Percentiles rank a stretch among this genome's conserved stretches.
phyloP scores from a whole-genome alignment of 768 basidiomycete genomes.

The Kwoniella dendrophila region DNA sequence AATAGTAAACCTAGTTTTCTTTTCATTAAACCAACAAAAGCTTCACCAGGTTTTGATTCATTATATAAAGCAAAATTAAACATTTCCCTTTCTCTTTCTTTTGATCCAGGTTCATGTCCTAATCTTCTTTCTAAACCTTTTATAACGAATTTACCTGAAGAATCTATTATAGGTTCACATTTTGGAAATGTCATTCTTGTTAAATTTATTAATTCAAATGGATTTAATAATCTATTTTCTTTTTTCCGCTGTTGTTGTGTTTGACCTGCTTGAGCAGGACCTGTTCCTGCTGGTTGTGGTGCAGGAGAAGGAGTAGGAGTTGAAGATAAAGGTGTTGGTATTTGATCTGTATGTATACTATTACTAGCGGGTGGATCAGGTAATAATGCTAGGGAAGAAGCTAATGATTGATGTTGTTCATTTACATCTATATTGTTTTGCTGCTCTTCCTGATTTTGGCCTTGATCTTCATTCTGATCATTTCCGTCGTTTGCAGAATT shows the following conservation, averaged over 20 bases:
- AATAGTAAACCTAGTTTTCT: slow-evolving; percentile 13
- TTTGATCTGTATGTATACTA: too few relatives aligned
- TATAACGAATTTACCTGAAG: slow-evolving; percentile 43
- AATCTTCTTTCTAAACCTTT: slow-evolving; percentile 38
- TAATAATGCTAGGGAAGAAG: slow-evolving; percentile 9
- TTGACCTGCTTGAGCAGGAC: neutral
- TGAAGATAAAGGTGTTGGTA: neutral
- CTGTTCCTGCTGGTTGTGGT: neutral
- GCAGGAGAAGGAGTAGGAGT: neutral
- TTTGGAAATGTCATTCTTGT: slow-evolving; percentile 46
- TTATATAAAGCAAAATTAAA: slow-evolving; percentile 41
- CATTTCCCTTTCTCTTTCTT: slow-evolving; percentile 35
- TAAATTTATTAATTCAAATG: slow-evolving; percentile 46
- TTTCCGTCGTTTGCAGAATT: neutral
- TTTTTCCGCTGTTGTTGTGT: slow-evolving; percentile 2
- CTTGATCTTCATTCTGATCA: neutral
- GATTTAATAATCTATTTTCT: slow-evolving; percentile 43
- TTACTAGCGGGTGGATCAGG: slow-evolving; percentile 9
- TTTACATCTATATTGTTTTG: neutral
- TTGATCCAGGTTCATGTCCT: slow-evolving; percentile 33
- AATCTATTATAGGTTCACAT: slow-evolving; percentile 38
- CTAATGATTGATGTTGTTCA: slow-evolving; percentile 5
- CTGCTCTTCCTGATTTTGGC: slow-evolving; percentile 1
- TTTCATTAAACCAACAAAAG: slow-evolving; percentile 20
- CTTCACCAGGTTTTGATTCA: slow-evolving; percentile 15